phyloP scores from a whole-genome alignment of 768 basidiomycete genomes.

The Tricholoma bakamatsutake region DNA sequence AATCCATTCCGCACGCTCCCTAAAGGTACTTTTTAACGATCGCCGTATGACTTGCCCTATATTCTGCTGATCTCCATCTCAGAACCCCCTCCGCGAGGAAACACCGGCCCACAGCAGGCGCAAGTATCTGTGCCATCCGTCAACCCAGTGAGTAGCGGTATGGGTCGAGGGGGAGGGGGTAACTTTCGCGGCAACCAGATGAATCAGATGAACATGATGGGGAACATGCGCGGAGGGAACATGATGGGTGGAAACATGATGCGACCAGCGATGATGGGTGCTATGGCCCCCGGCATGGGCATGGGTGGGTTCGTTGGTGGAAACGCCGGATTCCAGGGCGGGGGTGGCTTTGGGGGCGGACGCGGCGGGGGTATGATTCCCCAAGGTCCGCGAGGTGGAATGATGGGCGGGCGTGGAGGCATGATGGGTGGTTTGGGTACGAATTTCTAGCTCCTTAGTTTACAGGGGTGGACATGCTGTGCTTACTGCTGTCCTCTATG shows the following conservation, averaged over 20 bases:
- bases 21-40: constrained; percentile 55
- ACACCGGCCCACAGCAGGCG: constrained; percentile 29
- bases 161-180: constrained; percentile 27
- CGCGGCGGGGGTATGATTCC: constrained; percentile 33
- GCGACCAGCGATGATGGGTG: constrained; percentile 34
- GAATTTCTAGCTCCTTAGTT: constrained; percentile 37
- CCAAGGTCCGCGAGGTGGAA: constrained; percentile 50
- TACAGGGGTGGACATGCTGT: constrained; percentile 25
- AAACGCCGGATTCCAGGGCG: constrained; percentile 22
- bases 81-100: constrained; percentile 74
- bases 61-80: background rate
- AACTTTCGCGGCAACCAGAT: constrained; percentile 31
- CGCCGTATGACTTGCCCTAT: background rate
- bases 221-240: constrained; percentile 24
- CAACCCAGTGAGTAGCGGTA: constrained; percentile 20
- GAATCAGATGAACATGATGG: constrained; percentile 29
- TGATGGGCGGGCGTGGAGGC: constrained; percentile 47
- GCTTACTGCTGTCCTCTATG: constrained; percentile 31
- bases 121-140: constrained; percentile 20
- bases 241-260: constrained; percentile 24
- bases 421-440: constrained; percentile 66
- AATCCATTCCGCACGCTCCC: constrained; percentile 93
- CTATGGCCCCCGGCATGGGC: constrained; percentile 28
- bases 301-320: constrained; percentile 22
- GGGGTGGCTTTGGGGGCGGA: constrained; percentile 31